Evolutionary conservation across 139 green algal species (phyloP).

Genomic region (Chlorokybus atmophyticus): DNA sequence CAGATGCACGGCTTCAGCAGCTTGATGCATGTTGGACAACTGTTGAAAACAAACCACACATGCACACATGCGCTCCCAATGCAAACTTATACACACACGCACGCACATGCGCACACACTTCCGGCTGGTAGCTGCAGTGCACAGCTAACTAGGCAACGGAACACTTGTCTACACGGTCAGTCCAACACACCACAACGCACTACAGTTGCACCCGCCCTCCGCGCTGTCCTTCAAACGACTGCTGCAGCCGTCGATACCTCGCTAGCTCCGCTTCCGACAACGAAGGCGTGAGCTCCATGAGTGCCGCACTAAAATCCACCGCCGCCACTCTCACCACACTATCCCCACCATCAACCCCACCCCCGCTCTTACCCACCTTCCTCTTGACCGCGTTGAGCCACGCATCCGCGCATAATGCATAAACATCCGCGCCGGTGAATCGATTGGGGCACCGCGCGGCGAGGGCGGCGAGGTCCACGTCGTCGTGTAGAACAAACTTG

Average conservation of each 20-base stretch:
- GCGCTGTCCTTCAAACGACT: conserved; percentile 55
- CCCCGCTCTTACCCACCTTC: conserved; percentile 1
- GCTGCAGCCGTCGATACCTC: conserved; percentile 54
- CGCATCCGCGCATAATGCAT: conserved; percentile 78
- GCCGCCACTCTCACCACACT: neutral
- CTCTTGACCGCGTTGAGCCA: conserved; percentile 58
- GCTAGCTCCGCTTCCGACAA: conserved; percentile 61
- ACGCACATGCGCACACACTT: too few species aligned
- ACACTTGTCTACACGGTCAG: too few species aligned
- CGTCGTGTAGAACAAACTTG: conserved; percentile 57
- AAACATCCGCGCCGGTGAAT: conserved; percentile 84
- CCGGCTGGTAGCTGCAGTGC: too few species aligned
- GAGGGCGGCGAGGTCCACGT: conserved; percentile 50
- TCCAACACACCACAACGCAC: too few species aligned
- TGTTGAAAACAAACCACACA: too few species aligned
- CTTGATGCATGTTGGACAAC: too few species aligned
- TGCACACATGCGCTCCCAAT: too few species aligned
- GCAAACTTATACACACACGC: too few species aligned
- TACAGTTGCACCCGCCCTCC: too few species aligned
- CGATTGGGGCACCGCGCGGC: conserved; percentile 37
- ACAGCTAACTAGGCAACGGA: too few species aligned
- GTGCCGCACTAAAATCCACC: conserved; percentile 15
- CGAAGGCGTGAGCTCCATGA: conserved; percentile 51
- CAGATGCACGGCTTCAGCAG: too few species aligned
- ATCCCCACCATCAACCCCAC: neutral